Conservation (phyloP, 129 eudicot species). For the Helianthus annuus region DNA sequence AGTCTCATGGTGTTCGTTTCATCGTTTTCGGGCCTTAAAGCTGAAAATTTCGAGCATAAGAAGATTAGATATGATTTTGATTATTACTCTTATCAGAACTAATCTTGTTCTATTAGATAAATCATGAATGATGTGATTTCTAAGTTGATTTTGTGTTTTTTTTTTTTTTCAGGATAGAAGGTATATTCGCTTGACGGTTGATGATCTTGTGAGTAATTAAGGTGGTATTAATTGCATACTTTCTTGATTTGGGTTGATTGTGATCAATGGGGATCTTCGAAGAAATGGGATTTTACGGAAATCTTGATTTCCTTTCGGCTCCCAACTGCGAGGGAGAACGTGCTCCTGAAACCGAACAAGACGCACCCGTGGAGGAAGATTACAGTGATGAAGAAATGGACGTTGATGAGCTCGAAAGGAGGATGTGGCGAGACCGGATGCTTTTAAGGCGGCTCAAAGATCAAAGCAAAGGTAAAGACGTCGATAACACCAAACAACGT, state of each 20-base stretch:
- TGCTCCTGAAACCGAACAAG: slow-evolving; percentile 47
- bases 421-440: slow-evolving; percentile 90
- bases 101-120: background rate
- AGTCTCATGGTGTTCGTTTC: slow-evolving; percentile 15
- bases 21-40: background rate
- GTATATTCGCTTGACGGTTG: slow-evolving; percentile 10
- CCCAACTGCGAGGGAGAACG: slow-evolving; percentile 46
- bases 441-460: slow-evolving; percentile 70
- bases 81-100: background rate
- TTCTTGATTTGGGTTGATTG: slow-evolving; percentile 14
- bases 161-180: slow-evolving; percentile 21
- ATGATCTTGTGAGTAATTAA: slow-evolving; percentile 24
- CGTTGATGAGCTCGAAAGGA: slow-evolving; percentile 74
- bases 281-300: slow-evolving; percentile 65
- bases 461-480: slow-evolving; percentile 57
- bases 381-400: slow-evolving; percentile 81
- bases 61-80: background rate
- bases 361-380: slow-evolving; percentile 58
- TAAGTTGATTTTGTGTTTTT: slow-evolving; percentile 8
- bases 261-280: slow-evolving; percentile 60
- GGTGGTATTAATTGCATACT: slow-evolving; percentile 7
- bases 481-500: slow-evolving; percentile 61
- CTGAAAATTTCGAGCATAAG: background rate
- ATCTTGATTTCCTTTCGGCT: slow-evolving; percentile 62
- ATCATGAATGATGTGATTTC: background rate